These are phyloP conservation scores for Hypoxylon subgilvum DNA, from an alignment of 495 filamentous ascomycete genomes.

Conservation along the genomic window DNA sequence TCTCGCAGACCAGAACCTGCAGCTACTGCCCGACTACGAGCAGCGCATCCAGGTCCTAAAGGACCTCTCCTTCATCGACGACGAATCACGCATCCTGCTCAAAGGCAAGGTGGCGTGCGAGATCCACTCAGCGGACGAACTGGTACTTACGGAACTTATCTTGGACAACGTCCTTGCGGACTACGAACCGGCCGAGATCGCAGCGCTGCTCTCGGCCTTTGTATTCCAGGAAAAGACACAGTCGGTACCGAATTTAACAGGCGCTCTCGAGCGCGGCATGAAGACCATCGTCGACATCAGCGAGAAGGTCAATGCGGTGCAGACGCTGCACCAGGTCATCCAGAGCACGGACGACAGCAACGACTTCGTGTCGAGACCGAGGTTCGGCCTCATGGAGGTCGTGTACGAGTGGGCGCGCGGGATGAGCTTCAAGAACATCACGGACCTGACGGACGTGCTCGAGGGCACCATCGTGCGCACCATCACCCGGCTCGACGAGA, in stretches of 20 bases:
- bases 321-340: conserved; percentile 88
- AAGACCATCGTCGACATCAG: conserved; percentile 85
- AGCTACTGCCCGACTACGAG: conserved; percentile 96
- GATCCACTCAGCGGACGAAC: conserved; percentile 95
- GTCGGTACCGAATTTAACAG: conserved; percentile 78
- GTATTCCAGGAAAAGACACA: conserved; percentile 99
- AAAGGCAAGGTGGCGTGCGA: conserved; percentile 99
- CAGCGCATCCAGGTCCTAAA: conserved; percentile 90
- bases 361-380: conserved; percentile 83
- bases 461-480: conserved; percentile 95
- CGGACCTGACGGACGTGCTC: conserved; percentile 92
- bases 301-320: conserved; percentile 86
- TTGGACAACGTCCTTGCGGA: conserved; percentile 95
- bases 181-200: conserved; percentile 95
- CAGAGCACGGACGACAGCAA: conserved; percentile 86
- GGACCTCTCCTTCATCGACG: conserved; percentile 89
- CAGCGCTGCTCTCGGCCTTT: conserved; percentile 89
- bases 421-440: conserved; percentile 98
- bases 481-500: conserved; percentile 92
- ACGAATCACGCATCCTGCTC: conserved; percentile 79
- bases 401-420: conserved; percentile 98
- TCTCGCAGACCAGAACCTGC: conserved; percentile 95
- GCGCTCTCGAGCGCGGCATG: conserved; percentile 80
- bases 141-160: conserved; percentile 95
- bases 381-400: conserved; percentile 94